phyloP scores from a whole-genome alignment of 352 stramenopile species.

The Thalassiosira sp. region DNA sequence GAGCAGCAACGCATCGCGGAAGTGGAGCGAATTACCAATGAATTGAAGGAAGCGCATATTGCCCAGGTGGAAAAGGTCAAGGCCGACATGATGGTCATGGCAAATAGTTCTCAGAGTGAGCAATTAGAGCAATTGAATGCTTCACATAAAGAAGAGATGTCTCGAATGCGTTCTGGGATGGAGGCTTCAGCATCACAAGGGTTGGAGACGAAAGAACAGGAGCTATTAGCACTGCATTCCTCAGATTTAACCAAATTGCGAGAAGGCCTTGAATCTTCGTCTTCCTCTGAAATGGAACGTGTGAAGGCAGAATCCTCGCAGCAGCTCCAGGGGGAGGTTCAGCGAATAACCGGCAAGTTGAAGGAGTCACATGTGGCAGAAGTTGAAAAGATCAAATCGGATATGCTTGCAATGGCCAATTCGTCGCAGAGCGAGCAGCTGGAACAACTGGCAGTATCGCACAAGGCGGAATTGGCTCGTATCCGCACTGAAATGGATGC shows the following conservation, averaged over 20 bases:
- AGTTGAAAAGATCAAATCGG: conserved; percentile 19
- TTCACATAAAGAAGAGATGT: neutral
- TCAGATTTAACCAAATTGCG: too few species aligned
- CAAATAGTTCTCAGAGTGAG: neutral
- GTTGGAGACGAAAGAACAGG: too few species aligned
- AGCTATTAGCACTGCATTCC: too few species aligned
- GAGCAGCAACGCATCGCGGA: neutral
- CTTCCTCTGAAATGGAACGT: neutral
- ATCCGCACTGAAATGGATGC: conserved; percentile 31
- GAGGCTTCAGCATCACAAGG: too few species aligned
- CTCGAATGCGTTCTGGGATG: too few species aligned
- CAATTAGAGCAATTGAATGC: neutral
- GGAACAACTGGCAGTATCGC: conserved; percentile 1
- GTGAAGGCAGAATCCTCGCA: too few species aligned
- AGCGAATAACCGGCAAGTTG: conserved; percentile 9
- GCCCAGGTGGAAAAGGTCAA: conserved; percentile 7
- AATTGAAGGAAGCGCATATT: conserved; percentile 9
- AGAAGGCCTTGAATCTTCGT: neutral
- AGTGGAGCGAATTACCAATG: neutral
- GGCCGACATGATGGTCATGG: neutral
- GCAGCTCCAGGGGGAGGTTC: too few species aligned
- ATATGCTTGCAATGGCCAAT: conserved; percentile 12
- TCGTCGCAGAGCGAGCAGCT: conserved; percentile 19
- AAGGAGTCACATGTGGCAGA: conserved; percentile 32
- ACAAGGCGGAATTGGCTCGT: conserved; percentile 15